Base-by-base conservation (phyloP, 306 rosid genomes). In the Prunus mongolica region DNA sequence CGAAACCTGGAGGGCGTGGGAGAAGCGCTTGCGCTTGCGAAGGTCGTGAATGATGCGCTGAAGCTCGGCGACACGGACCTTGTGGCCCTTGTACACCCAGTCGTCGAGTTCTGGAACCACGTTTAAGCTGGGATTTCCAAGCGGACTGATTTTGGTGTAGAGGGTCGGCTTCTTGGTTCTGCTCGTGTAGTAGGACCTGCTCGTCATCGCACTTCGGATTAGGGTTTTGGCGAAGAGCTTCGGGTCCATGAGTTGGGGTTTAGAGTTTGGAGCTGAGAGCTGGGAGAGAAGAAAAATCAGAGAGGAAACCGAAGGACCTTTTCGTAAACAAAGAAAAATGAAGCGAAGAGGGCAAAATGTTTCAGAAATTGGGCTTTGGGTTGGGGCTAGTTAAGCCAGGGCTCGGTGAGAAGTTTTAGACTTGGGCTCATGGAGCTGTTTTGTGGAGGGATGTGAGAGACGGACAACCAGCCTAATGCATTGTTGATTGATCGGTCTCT, bases 41-140 rank as follows among this genome's bases (percentile, higher is more conserved):
- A 94, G 90, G 81, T 91, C 98, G 5, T 80, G 91, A 82, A 94
- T 34, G 77, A 94, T 87, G 67, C 95, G 92, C 75, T 87, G 90
- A 82, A 91, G 96, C 82, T 91, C 94, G 5, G 76, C 91, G 73
- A 91, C 80, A 2, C 86, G 70, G 45, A 91, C 79, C 64, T 85
- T 94, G 71, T 91, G 87, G 0, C 97, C 95, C n/a, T 85, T 85
- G 58, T 62, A 82, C 24, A 91, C 78, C 98, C 97, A 91, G 74
- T 87, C 87, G 34, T 94, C 94, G 80, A 94, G 96, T 80, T 79
- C 89, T 3, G 88, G 82, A 19, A 28, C 85, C 24, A 90, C 75
- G 68, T 87, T 89, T 0, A 84, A 56, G 73, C 19, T 76, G 3
- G 87, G 87, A 20, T 58, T 69, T 25, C 98, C 97, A 6, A 94